Base-by-base conservation (phyloP, 495 filamentous ascomycete species). In the Geoglossum glabrum region DNA sequence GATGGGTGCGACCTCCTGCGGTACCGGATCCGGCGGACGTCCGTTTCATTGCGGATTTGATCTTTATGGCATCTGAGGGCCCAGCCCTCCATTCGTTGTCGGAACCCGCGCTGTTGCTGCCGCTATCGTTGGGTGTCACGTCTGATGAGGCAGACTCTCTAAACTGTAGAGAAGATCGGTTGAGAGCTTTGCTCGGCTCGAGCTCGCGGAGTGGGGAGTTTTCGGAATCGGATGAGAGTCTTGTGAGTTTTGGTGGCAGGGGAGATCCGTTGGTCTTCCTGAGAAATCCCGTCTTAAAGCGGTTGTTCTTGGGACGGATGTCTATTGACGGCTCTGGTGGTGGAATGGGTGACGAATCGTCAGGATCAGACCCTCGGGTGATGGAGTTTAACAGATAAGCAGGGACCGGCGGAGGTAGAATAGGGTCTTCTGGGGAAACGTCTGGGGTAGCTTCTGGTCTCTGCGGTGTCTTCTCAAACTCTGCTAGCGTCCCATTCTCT, bases 231-330 rank as follows among this genome's bases (percentile, higher is more conserved):
- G 77, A 78, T 2, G 80, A 76, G 13, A 64, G 57, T 9, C 62
- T 63, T 7, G 65, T 63, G 2, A 62, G 64, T 11, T 60, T 54
- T 55, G 67, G 64, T 23, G 58, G 54, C 11, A 79, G 79, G 7
- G 82, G 83, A 31, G 86, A 87, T 58, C 78, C 80, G 57, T 76
- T 71, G 0, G 68, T 61, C 61, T 77, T 82, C 72, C 94, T 94
- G 55, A 97, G 72, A 67, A 94, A 95, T 27, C 92, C 92, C 33
- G 89, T 76, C 65, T 95, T 86, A 74, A 98, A 95, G 34, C 92
- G 78, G 68, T 79, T 89, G 56, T 76, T 79, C 63, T 85, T 89
- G 62, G 74, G 71, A 43, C 73, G 61, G 58, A 72, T 50, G 33
- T 81, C 72, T 13, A 79, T 66, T 11, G 78, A 79, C 8, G 70